Evolutionary conservation across 805 yeast genomes (phyloP).

Genomic region (Nakazawaea holstii): DNA sequence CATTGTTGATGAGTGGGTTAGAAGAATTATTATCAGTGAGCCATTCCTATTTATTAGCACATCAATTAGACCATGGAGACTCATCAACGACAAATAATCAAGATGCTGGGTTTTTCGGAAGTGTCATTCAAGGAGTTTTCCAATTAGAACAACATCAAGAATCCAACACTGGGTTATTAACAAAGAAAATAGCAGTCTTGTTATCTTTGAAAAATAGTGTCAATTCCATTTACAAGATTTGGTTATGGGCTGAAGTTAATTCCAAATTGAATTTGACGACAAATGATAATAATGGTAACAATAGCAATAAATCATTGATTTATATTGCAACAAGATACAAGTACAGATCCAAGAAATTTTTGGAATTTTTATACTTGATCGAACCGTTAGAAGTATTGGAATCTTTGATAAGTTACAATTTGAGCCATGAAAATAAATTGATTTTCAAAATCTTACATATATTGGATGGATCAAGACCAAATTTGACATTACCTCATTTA

Average conservation of each 20-base stretch:
- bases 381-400: conserved; percentile 76
- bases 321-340: conserved; percentile 57
- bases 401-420: conserved; percentile 32
- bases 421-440: conserved; percentile 18
- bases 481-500: conserved; percentile 63
- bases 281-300: conserved; percentile 6
- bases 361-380: conserved; percentile 57
- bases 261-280: conserved; percentile 16
- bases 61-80: conserved; percentile 4
- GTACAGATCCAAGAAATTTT: conserved; percentile 57
- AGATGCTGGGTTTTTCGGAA: conserved; percentile 55
- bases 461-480: conserved; percentile 80
- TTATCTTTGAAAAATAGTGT: conserved; percentile 60
- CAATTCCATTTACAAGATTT: conserved; percentile 50
- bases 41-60: conserved; percentile 43
- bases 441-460: conserved; percentile 66
- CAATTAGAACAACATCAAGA: conserved; percentile 60
- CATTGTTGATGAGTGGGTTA: conserved; percentile 48
- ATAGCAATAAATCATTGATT: conserved; percentile 28
- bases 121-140: conserved; percentile 74
- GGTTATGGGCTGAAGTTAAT: conserved; percentile 61
- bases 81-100: conserved; percentile 10
- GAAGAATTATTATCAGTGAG: conserved; percentile 60
- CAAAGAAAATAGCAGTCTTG: conserved; percentile 51
- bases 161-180: conserved; percentile 40